Evolutionary conservation across 2,329 filamentous ascomycete genomes (phyloP).

Genomic region (Davidsoniella neocaledoniae): DNA sequence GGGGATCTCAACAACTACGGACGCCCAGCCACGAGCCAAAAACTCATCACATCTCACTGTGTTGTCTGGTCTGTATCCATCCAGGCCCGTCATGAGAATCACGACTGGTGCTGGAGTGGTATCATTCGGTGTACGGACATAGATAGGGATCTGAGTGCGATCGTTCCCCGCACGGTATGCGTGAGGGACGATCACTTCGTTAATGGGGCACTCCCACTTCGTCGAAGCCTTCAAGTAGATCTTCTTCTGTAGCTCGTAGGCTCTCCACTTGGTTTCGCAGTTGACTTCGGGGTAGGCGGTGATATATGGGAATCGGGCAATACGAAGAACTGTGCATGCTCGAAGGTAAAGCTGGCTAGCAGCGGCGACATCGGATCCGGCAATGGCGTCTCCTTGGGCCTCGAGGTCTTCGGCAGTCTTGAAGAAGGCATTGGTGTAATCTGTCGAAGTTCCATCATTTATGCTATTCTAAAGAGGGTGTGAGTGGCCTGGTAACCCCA

Average conservation of each 20-base stretch:
- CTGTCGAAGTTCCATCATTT: conserved; percentile 47
- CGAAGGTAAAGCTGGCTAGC: conserved; percentile 51
- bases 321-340: conserved; percentile 55
- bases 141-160: conserved; percentile 41
- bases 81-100: conserved; percentile 42
- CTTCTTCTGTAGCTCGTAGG: conserved; percentile 49
- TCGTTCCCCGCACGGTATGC: conserved; percentile 32
- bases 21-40: conserved; percentile 43
- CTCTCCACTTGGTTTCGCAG: conserved; percentile 36
- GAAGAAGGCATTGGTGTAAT: conserved; percentile 48
- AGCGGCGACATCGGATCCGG: conserved; percentile 29
- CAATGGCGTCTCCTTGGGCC: conserved; percentile 32
- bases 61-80: conserved; percentile 48
- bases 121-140: conserved; percentile 42
- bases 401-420: conserved; percentile 42
- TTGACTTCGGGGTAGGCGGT: conserved; percentile 23
- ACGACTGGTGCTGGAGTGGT: conserved; percentile 27
- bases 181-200: conserved; percentile 46
- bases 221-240: conserved; percentile 40
- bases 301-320: conserved; percentile 51
- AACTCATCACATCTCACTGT: conserved; percentile 45
- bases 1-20: conserved; percentile 39
- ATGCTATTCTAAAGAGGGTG: conserved; percentile 28
- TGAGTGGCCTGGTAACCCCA: background rate
- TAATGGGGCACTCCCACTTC: conserved; percentile 39